Evolutionary conservation across 2,329 filamentous ascomycete genomes (phyloP).

Genomic region (Trichocomaceae sp.): DNA sequence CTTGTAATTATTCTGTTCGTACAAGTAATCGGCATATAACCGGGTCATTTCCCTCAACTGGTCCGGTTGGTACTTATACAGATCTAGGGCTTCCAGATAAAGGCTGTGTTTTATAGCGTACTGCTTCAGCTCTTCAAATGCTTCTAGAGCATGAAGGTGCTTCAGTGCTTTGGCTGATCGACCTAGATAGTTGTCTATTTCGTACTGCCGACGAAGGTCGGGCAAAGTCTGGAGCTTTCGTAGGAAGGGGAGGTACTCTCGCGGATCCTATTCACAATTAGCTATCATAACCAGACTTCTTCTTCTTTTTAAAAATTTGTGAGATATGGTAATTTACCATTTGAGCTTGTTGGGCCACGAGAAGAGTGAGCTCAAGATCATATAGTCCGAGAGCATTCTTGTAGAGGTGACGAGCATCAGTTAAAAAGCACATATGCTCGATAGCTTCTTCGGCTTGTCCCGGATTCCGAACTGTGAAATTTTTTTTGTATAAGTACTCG

Average conservation of each 20-base stretch:
- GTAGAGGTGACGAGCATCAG: slow-evolving; percentile 86
- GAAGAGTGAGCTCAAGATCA: slow-evolving; percentile 77
- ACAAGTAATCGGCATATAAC: slow-evolving; percentile 73
- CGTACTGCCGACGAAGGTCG: slow-evolving; percentile 64
- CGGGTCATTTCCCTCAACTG: slow-evolving; percentile 63
- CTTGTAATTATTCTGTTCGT: slow-evolving; percentile 66
- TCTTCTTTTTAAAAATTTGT: slow-evolving; percentile 12
- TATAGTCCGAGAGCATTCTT: slow-evolving; percentile 87
- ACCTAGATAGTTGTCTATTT: slow-evolving; percentile 81
- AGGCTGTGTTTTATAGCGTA: slow-evolving; percentile 76
- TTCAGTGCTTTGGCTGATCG: slow-evolving; percentile 68
- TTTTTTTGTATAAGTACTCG: slow-evolving; percentile 15
- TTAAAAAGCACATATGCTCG: slow-evolving; percentile 95
- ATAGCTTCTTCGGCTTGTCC: slow-evolving; percentile 79
- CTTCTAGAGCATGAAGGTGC: slow-evolving; percentile 66
- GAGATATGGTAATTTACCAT: slow-evolving; percentile 44
- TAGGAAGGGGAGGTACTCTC: slow-evolving; percentile 92
- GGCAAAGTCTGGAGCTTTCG: slow-evolving; percentile 74
- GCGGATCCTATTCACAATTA: slow-evolving; percentile 56
- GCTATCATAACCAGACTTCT: neutral
- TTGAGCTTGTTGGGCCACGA: slow-evolving; percentile 93
- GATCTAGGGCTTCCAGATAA: slow-evolving; percentile 66
- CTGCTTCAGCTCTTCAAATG: slow-evolving; percentile 67
- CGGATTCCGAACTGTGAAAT: slow-evolving; percentile 49
- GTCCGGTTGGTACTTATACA: slow-evolving; percentile 74